Base-by-base conservation (phyloP, 768 basidiomycete species). In the Phylloporus arenicola region DNA sequence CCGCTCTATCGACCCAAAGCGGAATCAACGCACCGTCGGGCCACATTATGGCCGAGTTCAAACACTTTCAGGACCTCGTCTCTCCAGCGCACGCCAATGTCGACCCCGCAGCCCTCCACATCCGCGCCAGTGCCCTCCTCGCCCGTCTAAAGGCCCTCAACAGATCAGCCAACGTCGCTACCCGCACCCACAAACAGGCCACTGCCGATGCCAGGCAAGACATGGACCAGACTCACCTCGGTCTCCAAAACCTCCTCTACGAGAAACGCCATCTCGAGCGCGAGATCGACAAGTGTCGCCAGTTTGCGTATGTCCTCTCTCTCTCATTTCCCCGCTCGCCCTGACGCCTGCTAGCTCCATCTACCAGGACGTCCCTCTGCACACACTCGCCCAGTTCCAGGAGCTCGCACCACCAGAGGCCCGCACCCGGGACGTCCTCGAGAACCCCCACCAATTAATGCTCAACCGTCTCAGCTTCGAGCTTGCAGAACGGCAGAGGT, bases 241-340 rank as follows among this genome's bases (percentile, higher is more conserved):
- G 83, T 19, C 78, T 90, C 27, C 90, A 94, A 69, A 94, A 94
- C 56, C 72, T 92, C 31, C 76, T 87, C 43, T 94, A 93, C 58
- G 91, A 94, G 69, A 90, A 88, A 63, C 78, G 89, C 24, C 90
- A 94, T 61, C 80, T 94, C 6, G 89, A 92, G 67, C 78, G 88
- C 50, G 92, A 94, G 71, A 94, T 94, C 31, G 87, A 90, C 59
- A 92, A 92, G 64, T 94, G 92, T 69, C 80, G 88, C 43, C 90
- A 93, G 63, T 94, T 92, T 63, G 88, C 87, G 90, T 92, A 64
- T 60, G 88, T 76, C 2, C 7, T 10, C 19, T 7, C 30, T 14
- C 25, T 35, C 27, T 37, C 24, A 24, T 24, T 48, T 16, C 0
- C 14, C 14, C 45, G 39, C 40, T 54, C 45, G 25, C 17, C 48